Base-by-base conservation (phyloP, 2,329 filamentous ascomycete species). In the Neopestalotiopsis sp. region DNA sequence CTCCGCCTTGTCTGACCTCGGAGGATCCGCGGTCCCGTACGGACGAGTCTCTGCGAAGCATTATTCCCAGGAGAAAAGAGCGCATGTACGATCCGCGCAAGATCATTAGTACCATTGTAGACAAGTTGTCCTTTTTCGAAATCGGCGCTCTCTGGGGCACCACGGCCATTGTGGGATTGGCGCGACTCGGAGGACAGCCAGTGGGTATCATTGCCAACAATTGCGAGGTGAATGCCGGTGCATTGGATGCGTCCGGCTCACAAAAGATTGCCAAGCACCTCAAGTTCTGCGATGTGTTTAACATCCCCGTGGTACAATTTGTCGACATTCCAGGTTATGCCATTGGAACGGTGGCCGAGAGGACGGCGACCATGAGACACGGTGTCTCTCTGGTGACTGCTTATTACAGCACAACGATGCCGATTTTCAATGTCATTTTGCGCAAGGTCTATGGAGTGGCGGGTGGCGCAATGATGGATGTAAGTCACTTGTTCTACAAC, bases 211-310 rank as follows among this genome's bases (percentile, higher is more conserved):
- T 91, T 4, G 87, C 86, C 0, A 80, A 88, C 57, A 90, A 91
- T 71, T 88, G 87, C 70, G 89, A 91, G 76, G 83, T 88, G 24
- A 87, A 89, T 61, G 85, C 87, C 1, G 89, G 89, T 10, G 89
- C 89, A 0, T 78, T 91, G 9, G 89, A 91, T 74, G 86, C 89
- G 0, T 80, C 83, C 0, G 89, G 89, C 5, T 87, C 85, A 10
- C 89, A 91, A 71, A 91, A 91, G 73, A 81, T 91, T 24, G 86
- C 85, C 0, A 81, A 87, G 2, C 84, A 90, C 76, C 78, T 91
- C 45, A 91, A 91, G 73, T 84, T 91, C 73, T 87, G 88, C 70
- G 89, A 91, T 73, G 83, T 91, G 58, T 90, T 91, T 81, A 91
- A 91, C 70, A 79, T 91, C 2, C 89, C 89, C 0, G 80, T 91